These are phyloP conservation scores for Sclerotinia glacialis DNA, from an alignment of 2,329 filamentous ascomycete species.

Conservation along the genomic window DNA sequence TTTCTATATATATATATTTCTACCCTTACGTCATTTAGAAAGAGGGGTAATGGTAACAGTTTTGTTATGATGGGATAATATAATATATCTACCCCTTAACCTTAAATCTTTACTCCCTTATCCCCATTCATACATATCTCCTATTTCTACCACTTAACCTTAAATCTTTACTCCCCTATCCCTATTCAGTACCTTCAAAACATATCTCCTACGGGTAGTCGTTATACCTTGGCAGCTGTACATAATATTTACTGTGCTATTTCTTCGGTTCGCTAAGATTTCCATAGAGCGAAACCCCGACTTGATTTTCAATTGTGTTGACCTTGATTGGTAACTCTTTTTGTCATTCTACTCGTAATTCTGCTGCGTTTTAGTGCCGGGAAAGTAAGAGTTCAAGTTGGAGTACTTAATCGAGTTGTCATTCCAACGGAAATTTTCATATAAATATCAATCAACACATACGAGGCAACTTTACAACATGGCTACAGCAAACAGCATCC, in stretches of 20 bases:
- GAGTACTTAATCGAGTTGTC: neutral
- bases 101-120: too few species aligned
- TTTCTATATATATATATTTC: too few species aligned
- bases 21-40: too few species aligned
- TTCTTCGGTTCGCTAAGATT: neutral
- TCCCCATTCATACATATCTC: neutral
- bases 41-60: too few species aligned
- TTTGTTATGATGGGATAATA: too few species aligned
- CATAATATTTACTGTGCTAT: too few species aligned
- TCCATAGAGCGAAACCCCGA: neutral
- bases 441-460: neutral
- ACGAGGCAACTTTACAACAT: constrained; percentile 22
- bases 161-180: too few species aligned
- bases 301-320: constrained; percentile 2
- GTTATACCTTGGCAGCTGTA: too few species aligned
- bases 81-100: too few species aligned
- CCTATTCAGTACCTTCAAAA: neutral
- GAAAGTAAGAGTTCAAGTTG: neutral
- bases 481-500: constrained; percentile 44
- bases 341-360: neutral
- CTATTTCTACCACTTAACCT: too few species aligned
- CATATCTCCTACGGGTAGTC: neutral
- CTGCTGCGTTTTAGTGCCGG: neutral
- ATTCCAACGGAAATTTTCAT: neutral
- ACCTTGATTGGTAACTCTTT: neutral